These are phyloP conservation scores for Pachysandra terminalis DNA, from an alignment of 164 flowering plant species.

Conservation along the genomic window DNA sequence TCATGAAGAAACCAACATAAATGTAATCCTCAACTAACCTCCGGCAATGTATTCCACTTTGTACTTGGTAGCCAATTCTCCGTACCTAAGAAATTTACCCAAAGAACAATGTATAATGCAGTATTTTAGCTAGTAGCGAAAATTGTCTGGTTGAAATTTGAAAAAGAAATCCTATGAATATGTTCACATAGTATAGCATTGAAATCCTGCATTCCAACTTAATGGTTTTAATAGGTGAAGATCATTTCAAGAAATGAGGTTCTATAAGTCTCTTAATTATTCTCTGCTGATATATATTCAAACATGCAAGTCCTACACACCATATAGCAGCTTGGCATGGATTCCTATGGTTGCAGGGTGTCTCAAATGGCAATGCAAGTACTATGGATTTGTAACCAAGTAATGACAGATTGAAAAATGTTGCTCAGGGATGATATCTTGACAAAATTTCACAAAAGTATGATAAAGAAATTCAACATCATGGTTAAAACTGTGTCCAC, in stretches of 20 bases:
- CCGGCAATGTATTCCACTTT: slow-evolving; percentile 82
- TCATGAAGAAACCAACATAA: slow-evolving; percentile 1
- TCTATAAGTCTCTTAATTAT: background rate
- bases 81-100: slow-evolving; percentile 47
- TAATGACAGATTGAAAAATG: no score
- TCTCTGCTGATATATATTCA: background rate
- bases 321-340: background rate
- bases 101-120: slow-evolving; percentile 1
- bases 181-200: no score
- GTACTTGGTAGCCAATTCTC: slow-evolving; percentile 50
- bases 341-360: background rate
- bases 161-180: no score
- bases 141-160: no score
- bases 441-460: no score
- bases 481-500: no score
- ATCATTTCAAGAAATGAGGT: no score
- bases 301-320: background rate
- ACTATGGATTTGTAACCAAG: no score
- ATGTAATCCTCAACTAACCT: slow-evolving; percentile 36
- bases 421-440: no score
- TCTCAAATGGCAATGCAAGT: background rate
- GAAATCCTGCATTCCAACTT: no score
- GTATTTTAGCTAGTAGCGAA: background rate
- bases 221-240: no score
- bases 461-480: no score